Base-by-base conservation (phyloP, 73 alveolate species). In the Paraurostyla sp. region DNA sequence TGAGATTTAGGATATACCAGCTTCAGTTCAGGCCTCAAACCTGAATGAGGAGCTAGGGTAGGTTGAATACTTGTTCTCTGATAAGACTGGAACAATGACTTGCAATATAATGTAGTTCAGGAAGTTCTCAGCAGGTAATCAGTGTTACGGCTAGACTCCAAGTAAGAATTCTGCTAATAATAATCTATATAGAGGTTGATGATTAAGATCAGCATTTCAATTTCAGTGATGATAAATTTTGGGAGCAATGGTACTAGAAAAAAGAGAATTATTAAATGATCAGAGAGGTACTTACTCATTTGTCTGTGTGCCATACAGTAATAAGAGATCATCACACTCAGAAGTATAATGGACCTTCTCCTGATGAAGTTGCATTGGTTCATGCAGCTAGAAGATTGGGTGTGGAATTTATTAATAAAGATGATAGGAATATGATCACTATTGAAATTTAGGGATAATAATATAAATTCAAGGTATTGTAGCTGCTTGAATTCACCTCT, bases 1-100 rank as follows among this genome's bases (percentile, higher is more conserved):
- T 43, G 50, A 33, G 71, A 35, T 41, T n/a, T 35, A 68, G 54
- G 93, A 59, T 42, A 76, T 59, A 68, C 93, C 91, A 4, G 76
- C 89, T 6, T 51, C 69, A 35, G 96, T 86, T 25, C 65, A 91
- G 81, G 81, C 98, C 1, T 80, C 97, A 41, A 96, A 95, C 63
- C 87, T 96, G 50, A 95, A 94, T 86, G 98, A 96, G 62, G 99
- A 97, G 89, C 76, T 97, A 51, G 99, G 99, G 0, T 94, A 95
- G 60, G 89, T 97, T 63, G 65, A 89, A 69, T 95, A 95, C 85
- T 76, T 94, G 65, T 97, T 97, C 86, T 81, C 97, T 32, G 98
- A 97, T 91, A 97, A 97, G 84, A 97, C 99, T 3, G 99, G 99
- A 0, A 97, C 99, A 25, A 91, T 97, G 83, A 97, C 99, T 11